phyloP scores from a whole-genome alignment of 1,139 yeast species.

The Nakaseomyces nivariensis region DNA sequence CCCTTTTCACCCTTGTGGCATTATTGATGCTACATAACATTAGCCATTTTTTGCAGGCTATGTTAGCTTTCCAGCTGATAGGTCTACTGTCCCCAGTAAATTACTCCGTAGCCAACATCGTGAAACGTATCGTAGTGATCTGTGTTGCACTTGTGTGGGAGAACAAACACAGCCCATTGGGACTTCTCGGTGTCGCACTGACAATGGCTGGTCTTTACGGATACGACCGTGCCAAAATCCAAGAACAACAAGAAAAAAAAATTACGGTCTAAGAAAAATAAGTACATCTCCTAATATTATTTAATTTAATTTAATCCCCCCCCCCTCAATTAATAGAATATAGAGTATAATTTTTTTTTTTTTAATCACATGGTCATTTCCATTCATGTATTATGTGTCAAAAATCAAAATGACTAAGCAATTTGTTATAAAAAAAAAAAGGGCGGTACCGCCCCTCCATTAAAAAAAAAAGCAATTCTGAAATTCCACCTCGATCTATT shows the following conservation, averaged over 20 bases:
- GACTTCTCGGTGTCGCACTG: conserved; percentile 58
- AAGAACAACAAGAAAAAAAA: conserved; percentile 1
- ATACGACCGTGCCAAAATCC: conserved; percentile 38
- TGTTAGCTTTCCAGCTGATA: conserved; percentile 80
- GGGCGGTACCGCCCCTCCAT: background rate
- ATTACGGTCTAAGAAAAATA: background rate
- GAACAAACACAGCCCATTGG: conserved; percentile 46
- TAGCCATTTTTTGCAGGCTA: conserved; percentile 75
- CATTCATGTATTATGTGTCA: background rate
- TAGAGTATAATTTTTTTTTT: too few species aligned
- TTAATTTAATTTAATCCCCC: background rate
- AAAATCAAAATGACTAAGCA: background rate
- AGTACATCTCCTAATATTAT: background rate
- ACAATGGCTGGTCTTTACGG: conserved; percentile 58
- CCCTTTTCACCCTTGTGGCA: conserved; percentile 7
- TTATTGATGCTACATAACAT: conserved; percentile 55
- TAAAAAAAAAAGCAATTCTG: too few species aligned
- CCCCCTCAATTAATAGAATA: too few species aligned
- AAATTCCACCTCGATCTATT: background rate
- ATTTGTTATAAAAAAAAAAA: background rate
- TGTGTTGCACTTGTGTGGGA: conserved; percentile 74
- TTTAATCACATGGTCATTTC: too few species aligned
- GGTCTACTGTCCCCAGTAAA: conserved; percentile 82
- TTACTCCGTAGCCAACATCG: conserved; percentile 80
- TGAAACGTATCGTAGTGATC: conserved; percentile 81